These are phyloP conservation scores for Emmonsiellopsis sp. DNA, from an alignment of 2,329 filamentous ascomycete genomes.

Conservation along the genomic window DNA sequence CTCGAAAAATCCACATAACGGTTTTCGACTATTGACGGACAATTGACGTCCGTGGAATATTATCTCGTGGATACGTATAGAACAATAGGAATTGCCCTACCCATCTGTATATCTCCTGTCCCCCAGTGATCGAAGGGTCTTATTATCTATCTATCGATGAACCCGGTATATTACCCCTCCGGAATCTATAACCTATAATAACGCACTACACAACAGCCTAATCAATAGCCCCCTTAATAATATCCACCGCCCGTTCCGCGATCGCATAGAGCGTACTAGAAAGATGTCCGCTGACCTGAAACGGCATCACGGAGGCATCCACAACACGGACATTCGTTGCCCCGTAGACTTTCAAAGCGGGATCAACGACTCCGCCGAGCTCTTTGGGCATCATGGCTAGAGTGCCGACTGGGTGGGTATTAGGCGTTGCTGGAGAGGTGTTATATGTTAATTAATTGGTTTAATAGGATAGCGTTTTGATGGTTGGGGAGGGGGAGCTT, in stretches of 20 bases:
- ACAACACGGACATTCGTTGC: conserved; percentile 24
- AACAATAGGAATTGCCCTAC: no score
- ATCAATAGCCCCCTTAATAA: background rate
- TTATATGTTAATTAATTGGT: background rate
- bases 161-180: no score
- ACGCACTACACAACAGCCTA: no score
- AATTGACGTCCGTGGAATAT: no score
- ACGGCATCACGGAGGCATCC: conserved; percentile 23
- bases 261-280: conserved; percentile 22
- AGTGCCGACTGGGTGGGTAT: background rate
- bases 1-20: no score
- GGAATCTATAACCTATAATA: no score
- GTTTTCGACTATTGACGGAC: no score
- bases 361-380: conserved; percentile 25
- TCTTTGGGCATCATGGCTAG: conserved; percentile 23
- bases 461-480: background rate
- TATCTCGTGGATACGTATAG: no score
- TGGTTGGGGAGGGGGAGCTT: background rate
- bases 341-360: conserved; percentile 23
- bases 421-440: background rate
- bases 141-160: no score
- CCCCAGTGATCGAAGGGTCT: no score
- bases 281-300: conserved; percentile 20
- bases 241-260: conserved; percentile 15
- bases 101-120: no score